phyloP scores from a whole-genome alignment of 345 rosid species.

The Arabis alpina region DNA sequence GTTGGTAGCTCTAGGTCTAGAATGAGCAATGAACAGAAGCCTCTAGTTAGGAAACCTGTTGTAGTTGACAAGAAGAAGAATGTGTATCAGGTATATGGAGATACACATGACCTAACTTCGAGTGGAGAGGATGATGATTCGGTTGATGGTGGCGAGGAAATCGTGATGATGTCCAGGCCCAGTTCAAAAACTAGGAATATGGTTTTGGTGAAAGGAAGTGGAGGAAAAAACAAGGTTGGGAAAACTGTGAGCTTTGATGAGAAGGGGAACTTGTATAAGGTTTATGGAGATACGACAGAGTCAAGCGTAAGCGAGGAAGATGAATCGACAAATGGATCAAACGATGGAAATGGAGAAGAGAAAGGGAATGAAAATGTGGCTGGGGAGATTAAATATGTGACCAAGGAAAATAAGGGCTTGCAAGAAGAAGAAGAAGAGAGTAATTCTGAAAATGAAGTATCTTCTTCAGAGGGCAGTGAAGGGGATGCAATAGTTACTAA shows the following conservation, averaged over 20 bases:
- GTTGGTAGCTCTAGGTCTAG: conserved; percentile 25
- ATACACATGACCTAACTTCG: conserved; percentile 37
- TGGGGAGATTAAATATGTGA: conserved; percentile 44
- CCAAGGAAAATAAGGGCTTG: conserved; percentile 34
- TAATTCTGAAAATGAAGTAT: conserved; percentile 33
- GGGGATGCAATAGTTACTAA: conserved; percentile 23
- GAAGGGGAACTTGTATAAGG: conserved; percentile 38
- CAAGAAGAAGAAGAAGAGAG: conserved; percentile 43
- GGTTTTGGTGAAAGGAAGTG: conserved; percentile 36
- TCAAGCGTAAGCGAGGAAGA: conserved; percentile 47
- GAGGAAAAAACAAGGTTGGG: conserved; percentile 21
- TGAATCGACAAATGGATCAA: conserved; percentile 46
- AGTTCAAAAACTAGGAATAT: conserved; percentile 18
- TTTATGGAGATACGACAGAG: conserved; percentile 49
- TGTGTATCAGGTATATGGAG: conserved; percentile 47
- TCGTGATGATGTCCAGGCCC: conserved; percentile 12
- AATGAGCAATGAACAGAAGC: conserved; percentile 41
- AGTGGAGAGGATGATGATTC: conserved; percentile 49
- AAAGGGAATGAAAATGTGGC: conserved; percentile 22
- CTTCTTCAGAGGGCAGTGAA: conserved; percentile 46
- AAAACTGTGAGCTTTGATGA: conserved; percentile 45
- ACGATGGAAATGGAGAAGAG: conserved; percentile 45
- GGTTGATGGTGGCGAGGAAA: conserved; percentile 32
- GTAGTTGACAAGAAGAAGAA: conserved; percentile 63
- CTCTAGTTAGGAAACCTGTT: conserved; percentile 56